Conservation (phyloP, 139 green algal species). For the Tetradesmus obliquus region DNA sequence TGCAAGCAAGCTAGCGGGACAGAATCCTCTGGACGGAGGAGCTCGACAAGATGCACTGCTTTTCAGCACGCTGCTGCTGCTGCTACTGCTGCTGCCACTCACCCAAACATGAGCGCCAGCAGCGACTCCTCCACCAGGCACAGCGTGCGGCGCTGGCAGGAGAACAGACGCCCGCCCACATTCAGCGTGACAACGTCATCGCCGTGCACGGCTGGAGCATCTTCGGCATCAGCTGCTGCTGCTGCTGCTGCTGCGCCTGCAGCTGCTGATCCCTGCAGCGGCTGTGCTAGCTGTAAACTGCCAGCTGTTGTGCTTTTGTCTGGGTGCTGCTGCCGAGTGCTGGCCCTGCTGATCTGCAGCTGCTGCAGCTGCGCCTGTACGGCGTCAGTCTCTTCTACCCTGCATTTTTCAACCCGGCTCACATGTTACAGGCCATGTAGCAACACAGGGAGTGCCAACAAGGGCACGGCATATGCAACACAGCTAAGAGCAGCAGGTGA, state of each 20-base stretch:
- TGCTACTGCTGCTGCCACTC: not conserved
- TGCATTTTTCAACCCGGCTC: not conserved
- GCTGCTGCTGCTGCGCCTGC: not conserved
- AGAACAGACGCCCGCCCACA: slow-evolving; percentile 33
- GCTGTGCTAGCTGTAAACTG: not conserved
- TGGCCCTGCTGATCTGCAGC: not conserved
- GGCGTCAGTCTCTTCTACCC: not conserved
- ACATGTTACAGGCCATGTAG: not conserved
- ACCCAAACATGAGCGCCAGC: slow-evolving; percentile 39
- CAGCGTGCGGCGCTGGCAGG: slow-evolving; percentile 15
- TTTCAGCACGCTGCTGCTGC: not conserved
- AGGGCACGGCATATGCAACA: no score
- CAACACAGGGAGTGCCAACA: not conserved
- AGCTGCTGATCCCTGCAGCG: not conserved
- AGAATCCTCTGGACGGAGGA: no score
- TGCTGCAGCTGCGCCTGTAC: not conserved
- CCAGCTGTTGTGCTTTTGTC: not conserved
- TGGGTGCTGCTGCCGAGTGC: not conserved
- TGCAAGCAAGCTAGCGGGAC: no score
- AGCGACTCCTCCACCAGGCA: slow-evolving; percentile 24
- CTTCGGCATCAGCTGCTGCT: not conserved
- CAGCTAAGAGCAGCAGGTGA: no score
- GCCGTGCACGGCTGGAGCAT: not conserved
- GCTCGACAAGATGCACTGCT: no score
- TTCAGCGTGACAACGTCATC: slow-evolving; percentile 24